Conservation (phyloP, 2,329 filamentous ascomycete genomes). For the Stagonosporopsis chrysanthemi region DNA sequence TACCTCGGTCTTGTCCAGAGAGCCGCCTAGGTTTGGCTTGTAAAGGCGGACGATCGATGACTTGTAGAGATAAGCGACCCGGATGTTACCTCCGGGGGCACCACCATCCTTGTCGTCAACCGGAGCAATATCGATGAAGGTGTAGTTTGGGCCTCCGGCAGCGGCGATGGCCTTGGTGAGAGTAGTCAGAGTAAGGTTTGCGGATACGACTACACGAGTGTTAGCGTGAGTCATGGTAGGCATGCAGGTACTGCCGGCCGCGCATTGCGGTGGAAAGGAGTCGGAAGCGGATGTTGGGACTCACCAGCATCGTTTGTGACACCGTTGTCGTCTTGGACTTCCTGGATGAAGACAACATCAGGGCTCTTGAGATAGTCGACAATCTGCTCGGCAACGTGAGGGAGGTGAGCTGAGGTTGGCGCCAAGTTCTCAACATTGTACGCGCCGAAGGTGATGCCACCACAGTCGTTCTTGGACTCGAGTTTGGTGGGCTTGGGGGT, state of each 20-base stretch:
- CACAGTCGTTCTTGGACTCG: slow-evolving; percentile 63
- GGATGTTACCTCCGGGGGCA: slow-evolving; percentile 74
- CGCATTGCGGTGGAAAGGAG: slow-evolving; percentile 14
- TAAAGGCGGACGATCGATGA: slow-evolving; percentile 65
- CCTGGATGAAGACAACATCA: slow-evolving; percentile 72
- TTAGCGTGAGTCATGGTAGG: slow-evolving; percentile 4
- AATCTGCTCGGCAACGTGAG: slow-evolving; percentile 69
- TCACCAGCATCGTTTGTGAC: slow-evolving; percentile 64
- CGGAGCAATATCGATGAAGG: slow-evolving; percentile 67
- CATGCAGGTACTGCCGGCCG: slow-evolving; percentile 7
- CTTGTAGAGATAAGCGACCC: slow-evolving; percentile 73
- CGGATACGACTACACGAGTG: slow-evolving; percentile 52
- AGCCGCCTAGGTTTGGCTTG: slow-evolving; percentile 64
- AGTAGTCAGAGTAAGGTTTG: slow-evolving; percentile 66
- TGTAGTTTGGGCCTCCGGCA: slow-evolving; percentile 62
- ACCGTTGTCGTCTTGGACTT: slow-evolving; percentile 73
- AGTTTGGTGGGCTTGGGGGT: slow-evolving; percentile 62
- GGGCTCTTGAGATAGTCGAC: slow-evolving; percentile 69
- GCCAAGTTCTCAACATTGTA: slow-evolving; percentile 77
- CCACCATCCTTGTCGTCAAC: slow-evolving; percentile 70
- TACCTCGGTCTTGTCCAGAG: slow-evolving; percentile 65
- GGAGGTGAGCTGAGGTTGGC: slow-evolving; percentile 63
- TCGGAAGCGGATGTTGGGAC: slow-evolving; percentile 27
- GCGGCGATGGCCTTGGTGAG: slow-evolving; percentile 62
- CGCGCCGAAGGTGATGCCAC: slow-evolving; percentile 67